phyloP scores from a whole-genome alignment of 164 flowering plant species.

The Protea cynaroides region DNA sequence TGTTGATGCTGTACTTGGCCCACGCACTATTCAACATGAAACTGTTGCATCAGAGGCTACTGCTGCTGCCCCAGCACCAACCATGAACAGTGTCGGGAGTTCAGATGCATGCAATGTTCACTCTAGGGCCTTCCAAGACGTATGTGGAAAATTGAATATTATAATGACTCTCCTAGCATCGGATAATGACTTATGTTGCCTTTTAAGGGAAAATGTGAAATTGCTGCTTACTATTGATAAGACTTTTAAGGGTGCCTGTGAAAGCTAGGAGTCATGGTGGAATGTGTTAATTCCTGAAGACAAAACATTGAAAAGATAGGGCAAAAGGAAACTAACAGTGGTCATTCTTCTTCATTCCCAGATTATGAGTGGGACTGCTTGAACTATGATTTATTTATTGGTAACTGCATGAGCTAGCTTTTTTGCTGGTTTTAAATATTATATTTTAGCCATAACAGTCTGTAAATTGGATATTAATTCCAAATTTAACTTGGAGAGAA shows the following conservation, averaged over 20 bases:
- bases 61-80: slow-evolving; percentile 42
- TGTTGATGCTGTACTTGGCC: slow-evolving; percentile 83
- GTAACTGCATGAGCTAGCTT: too few species aligned
- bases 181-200: too few species aligned
- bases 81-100: slow-evolving; percentile 23
- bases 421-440: too few species aligned
- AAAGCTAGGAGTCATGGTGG: neutral
- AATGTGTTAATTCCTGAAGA: neutral
- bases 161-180: neutral
- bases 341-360: too few species aligned
- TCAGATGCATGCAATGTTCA: slow-evolving; percentile 55
- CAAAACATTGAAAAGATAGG: neutral
- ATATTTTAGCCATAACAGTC: too few species aligned
- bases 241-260: too few species aligned
- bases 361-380: too few species aligned
- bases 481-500: too few species aligned
- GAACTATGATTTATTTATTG: too few species aligned
- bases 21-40: slow-evolving; percentile 81
- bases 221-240: too few species aligned
- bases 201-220: neutral
- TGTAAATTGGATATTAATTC: too few species aligned
- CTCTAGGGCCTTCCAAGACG: slow-evolving; percentile 69
- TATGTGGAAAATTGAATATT: slow-evolving; percentile 19
- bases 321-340: neutral
- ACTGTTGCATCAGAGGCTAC: slow-evolving; percentile 48